phyloP scores from a whole-genome alignment of 2,329 filamentous ascomycete genomes.

The Hypoxylon sp. region DNA sequence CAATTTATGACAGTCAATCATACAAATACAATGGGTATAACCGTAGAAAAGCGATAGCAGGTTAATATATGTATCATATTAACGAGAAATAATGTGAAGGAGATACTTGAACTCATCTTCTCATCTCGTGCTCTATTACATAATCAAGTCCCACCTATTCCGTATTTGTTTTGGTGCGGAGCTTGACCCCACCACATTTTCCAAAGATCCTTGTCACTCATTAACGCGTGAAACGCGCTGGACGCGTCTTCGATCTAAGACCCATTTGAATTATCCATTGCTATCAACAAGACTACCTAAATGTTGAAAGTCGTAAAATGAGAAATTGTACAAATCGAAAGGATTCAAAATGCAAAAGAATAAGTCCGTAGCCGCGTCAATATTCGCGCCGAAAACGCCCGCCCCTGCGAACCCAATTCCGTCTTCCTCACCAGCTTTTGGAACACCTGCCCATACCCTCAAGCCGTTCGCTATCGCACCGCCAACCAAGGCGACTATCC shows the following conservation, averaged over 20 bases:
- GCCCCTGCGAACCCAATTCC: slow-evolving; percentile 74
- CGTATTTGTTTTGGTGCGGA: not conserved
- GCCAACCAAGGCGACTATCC: slow-evolving; percentile 72
- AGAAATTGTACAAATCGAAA: not conserved
- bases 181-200: not conserved
- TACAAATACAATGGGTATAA: not conserved
- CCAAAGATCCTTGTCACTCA: slow-evolving; percentile 34
- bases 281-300: not conserved
- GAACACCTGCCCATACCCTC: slow-evolving; percentile 85
- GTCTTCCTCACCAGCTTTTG: slow-evolving; percentile 92
- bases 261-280: slow-evolving; percentile 24
- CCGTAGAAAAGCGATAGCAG: not conserved
- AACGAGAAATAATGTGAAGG: not conserved
- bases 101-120: not conserved
- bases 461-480: slow-evolving; percentile 71
- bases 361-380: slow-evolving; percentile 54
- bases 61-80: not conserved
- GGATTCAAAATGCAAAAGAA: slow-evolving; percentile 49
- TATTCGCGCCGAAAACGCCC: slow-evolving; percentile 59
- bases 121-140: not conserved
- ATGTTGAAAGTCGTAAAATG: slow-evolving; percentile 6
- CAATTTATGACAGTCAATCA: not conserved
- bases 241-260: slow-evolving; percentile 46
- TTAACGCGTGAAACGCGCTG: slow-evolving; percentile 51
- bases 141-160: not conserved